Evolutionary conservation across 495 filamentous ascomycete species (phyloP).

Genomic region (Hypomontagnella submonticulosa): DNA sequence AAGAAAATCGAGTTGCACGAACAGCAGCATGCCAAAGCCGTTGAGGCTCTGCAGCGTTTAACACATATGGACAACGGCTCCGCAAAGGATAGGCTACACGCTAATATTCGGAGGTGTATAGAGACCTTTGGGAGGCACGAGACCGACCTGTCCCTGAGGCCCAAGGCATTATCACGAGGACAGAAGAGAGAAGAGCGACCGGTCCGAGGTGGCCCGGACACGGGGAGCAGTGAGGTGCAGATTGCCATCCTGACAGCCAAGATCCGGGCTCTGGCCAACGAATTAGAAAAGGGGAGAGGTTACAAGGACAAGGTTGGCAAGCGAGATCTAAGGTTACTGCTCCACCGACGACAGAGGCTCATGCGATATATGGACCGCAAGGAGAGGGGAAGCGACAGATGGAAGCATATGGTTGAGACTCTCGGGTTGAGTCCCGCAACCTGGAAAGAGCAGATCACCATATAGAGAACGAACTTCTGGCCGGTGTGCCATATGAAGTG

Average conservation of each 20-base stretch:
- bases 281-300: slow-evolving; percentile 64
- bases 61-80: slow-evolving; percentile 77
- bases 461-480: slow-evolving; percentile 56
- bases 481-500: slow-evolving; percentile 27
- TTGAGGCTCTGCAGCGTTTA: slow-evolving; percentile 79
- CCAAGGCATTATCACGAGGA: slow-evolving; percentile 57
- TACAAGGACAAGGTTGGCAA: slow-evolving; percentile 91
- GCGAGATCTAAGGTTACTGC: slow-evolving; percentile 83
- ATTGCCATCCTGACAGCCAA: slow-evolving; percentile 96
- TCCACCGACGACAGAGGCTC: slow-evolving; percentile 90
- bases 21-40: slow-evolving; percentile 62
- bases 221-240: slow-evolving; percentile 94
- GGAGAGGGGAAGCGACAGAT: slow-evolving; percentile 90
- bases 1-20: slow-evolving; percentile 51
- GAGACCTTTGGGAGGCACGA: slow-evolving; percentile 89
- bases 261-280: slow-evolving; percentile 80
- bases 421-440: slow-evolving; percentile 87
- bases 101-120: slow-evolving; percentile 85
- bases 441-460: slow-evolving; percentile 86
- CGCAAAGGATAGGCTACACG: slow-evolving; percentile 77
- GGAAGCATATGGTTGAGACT: slow-evolving; percentile 81
- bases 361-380: slow-evolving; percentile 85
- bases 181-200: slow-evolving; percentile 62
- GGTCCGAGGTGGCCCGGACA: slow-evolving; percentile 85
- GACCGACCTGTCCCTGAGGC: slow-evolving; percentile 76